Evolutionary conservation across 2,329 filamentous ascomycete species (phyloP).

Genomic region (Phyllosticta citrichinensis): DNA sequence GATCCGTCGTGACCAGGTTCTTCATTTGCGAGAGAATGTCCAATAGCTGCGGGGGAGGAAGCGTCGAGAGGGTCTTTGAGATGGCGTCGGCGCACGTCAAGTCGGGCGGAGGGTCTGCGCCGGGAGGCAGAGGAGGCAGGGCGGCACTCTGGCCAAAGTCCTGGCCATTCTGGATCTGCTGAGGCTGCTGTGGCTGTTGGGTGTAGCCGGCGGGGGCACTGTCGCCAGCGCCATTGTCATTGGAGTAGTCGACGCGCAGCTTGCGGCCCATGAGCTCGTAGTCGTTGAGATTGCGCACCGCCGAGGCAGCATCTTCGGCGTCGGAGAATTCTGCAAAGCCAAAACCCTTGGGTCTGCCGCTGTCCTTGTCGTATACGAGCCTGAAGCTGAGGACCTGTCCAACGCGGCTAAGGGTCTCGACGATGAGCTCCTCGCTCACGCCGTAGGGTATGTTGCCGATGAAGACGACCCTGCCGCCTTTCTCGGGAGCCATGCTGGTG

Average conservation of each 20-base stretch:
- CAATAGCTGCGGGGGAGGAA: conserved; percentile 80
- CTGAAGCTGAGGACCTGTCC: conserved; percentile 88
- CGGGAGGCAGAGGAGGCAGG: conserved; percentile 73
- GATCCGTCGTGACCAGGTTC: conserved; percentile 70
- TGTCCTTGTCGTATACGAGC: conserved; percentile 91
- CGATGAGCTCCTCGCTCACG: conserved; percentile 91
- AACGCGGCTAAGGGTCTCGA: conserved; percentile 81
- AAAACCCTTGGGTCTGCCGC: conserved; percentile 88
- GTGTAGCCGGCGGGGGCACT: conserved; percentile 40
- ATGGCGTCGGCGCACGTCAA: conserved; percentile 84
- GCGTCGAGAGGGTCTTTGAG: conserved; percentile 75
- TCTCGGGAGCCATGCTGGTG: conserved; percentile 52
- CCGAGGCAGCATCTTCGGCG: conserved; percentile 81
- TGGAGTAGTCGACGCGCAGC: conserved; percentile 89
- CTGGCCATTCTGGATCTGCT: conserved; percentile 30
- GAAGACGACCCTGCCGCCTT: conserved; percentile 69
- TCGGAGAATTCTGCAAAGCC: conserved; percentile 95
- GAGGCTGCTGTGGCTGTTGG: conserved; percentile 15
- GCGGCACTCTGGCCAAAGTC: conserved; percentile 32
- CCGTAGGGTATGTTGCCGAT: conserved; percentile 84
- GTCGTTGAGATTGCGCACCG: conserved; percentile 91
- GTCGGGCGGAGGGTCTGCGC: conserved; percentile 72
- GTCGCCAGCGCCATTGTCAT: conserved; percentile 57
- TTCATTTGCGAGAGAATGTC: conserved; percentile 96
- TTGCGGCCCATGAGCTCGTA: conserved; percentile 92